Evolutionary conservation across 2,329 filamentous ascomycete genomes (phyloP).

Genomic region (Fusarium penzigii): DNA sequence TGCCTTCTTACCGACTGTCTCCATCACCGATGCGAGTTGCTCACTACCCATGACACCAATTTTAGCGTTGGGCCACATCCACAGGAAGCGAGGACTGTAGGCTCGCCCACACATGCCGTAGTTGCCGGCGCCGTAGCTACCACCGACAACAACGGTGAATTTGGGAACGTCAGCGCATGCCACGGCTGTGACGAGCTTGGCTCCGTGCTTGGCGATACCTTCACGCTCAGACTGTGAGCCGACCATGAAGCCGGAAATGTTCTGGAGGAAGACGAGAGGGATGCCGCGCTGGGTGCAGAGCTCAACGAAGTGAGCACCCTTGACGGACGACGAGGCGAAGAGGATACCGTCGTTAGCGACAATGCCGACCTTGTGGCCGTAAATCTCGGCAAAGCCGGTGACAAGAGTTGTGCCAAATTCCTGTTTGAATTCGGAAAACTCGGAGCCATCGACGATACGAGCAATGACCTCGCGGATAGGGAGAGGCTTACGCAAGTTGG

Average conservation of each 20-base stretch:
- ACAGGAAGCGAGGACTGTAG: conserved; percentile 87
- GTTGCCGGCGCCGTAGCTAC: conserved; percentile 90
- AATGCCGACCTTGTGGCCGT: conserved; percentile 89
- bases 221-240: conserved; percentile 88
- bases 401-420: conserved; percentile 87
- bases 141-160: conserved; percentile 94
- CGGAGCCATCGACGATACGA: conserved; percentile 85
- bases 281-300: conserved; percentile 88
- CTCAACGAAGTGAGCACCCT: conserved; percentile 96
- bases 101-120: conserved; percentile 98
- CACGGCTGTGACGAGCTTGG: conserved; percentile 94
- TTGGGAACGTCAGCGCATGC: conserved; percentile 94
- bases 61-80: conserved; percentile 98
- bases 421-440: conserved; percentile 92
- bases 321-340: conserved; percentile 84
- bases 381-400: conserved; percentile 87
- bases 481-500: conserved; percentile 83
- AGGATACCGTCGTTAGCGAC: conserved; percentile 96
- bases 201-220: conserved; percentile 96
- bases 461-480: conserved; percentile 89
- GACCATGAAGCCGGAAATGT: conserved; percentile 98
- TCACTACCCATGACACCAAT: conserved; percentile 96
- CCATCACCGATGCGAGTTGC: conserved; percentile 91
- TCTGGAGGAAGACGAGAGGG: conserved; percentile 90
- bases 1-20: conserved; percentile 80